phyloP scores from a whole-genome alignment of 2,329 filamentous ascomycete species.

The Myriosclerotinia curreyana region DNA sequence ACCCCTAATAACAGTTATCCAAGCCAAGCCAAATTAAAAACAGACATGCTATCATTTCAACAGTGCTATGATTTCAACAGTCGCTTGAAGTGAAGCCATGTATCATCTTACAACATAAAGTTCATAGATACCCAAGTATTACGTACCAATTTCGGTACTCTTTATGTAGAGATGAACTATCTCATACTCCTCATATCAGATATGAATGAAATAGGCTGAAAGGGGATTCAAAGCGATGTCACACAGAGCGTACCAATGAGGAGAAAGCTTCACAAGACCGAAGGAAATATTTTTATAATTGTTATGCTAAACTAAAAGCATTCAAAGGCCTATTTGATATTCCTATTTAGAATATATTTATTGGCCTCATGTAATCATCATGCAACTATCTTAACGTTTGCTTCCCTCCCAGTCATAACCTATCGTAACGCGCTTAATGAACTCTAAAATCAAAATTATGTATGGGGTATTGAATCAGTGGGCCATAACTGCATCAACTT shows the following conservation, averaged over 20 bases:
- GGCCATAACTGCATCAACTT: conserved; percentile 30
- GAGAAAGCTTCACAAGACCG: neutral
- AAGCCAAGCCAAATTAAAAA: no score
- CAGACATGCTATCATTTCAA: no score
- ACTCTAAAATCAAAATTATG: conserved; percentile 19
- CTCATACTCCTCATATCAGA: neutral
- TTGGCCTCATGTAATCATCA: conserved; percentile 7
- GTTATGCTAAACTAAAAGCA: conserved; percentile 12
- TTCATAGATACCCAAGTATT: neutral
- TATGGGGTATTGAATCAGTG: conserved; percentile 17
- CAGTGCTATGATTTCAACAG: no score
- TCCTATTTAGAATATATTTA: conserved; percentile 6
- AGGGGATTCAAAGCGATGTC: neutral
- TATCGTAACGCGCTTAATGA: conserved; percentile 17
- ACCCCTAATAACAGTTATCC: no score
- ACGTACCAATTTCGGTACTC: neutral
- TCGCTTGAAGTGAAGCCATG: no score
- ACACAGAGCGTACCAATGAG: neutral
- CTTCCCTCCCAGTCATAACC: conserved; percentile 6
- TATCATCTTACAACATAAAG: no score
- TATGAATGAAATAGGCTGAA: neutral
- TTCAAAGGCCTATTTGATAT: conserved; percentile 1
- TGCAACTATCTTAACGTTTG: conserved; percentile 11
- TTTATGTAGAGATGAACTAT: neutral
- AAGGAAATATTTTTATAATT: neutral